Evolutionary conservation across 768 basidiomycete species (phyloP).

Genomic region (Plicaturopsis crispa): DNA sequence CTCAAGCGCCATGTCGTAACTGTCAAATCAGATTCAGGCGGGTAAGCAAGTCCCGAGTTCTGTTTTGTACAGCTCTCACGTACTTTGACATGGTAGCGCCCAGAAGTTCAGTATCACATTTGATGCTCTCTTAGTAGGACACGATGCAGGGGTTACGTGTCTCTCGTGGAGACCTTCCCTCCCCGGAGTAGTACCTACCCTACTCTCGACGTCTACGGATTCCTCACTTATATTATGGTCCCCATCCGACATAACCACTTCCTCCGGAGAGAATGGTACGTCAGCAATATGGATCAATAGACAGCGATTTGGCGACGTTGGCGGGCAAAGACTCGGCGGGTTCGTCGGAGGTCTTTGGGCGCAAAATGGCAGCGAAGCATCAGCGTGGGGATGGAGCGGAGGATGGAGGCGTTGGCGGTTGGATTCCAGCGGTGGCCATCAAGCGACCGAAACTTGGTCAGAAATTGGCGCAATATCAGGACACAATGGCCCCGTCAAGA

Average conservation of each 20-base stretch:
- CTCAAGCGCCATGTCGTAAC: slow-evolving; percentile 78
- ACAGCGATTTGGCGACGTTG: slow-evolving; percentile 91
- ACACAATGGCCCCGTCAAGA: slow-evolving; percentile 73
- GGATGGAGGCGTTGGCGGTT: slow-evolving; percentile 86
- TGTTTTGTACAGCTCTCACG: slow-evolving; percentile 1
- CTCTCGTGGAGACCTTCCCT: slow-evolving; percentile 68
- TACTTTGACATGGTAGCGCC: slow-evolving; percentile 18
- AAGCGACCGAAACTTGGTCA: slow-evolving; percentile 47
- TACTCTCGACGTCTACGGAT: slow-evolving; percentile 92
- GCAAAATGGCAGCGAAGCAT: slow-evolving; percentile 45
- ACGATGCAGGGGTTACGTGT: slow-evolving; percentile 88
- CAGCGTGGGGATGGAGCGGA: slow-evolving; percentile 93
- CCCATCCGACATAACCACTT: slow-evolving; percentile 45
- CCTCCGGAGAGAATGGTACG: slow-evolving; percentile 25
- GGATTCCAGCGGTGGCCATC: slow-evolving; percentile 3
- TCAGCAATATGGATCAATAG: slow-evolving; percentile 84
- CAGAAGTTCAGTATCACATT: slow-evolving; percentile 75
- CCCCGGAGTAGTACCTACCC: slow-evolving; percentile 27
- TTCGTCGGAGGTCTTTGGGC: slow-evolving; percentile 91
- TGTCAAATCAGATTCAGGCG: slow-evolving; percentile 39
- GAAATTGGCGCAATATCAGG: slow-evolving; percentile 81
- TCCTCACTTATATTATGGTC: slow-evolving; percentile 96
- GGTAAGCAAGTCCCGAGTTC: slow-evolving; percentile 21
- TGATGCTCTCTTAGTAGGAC: slow-evolving; percentile 92
- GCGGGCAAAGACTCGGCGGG: slow-evolving; percentile 84